Evolutionary conservation across 345 rosid genomes (phyloP), one percentile per base, ranked within the genome.

Genomic region (Ailanthus altissimus): DNA sequence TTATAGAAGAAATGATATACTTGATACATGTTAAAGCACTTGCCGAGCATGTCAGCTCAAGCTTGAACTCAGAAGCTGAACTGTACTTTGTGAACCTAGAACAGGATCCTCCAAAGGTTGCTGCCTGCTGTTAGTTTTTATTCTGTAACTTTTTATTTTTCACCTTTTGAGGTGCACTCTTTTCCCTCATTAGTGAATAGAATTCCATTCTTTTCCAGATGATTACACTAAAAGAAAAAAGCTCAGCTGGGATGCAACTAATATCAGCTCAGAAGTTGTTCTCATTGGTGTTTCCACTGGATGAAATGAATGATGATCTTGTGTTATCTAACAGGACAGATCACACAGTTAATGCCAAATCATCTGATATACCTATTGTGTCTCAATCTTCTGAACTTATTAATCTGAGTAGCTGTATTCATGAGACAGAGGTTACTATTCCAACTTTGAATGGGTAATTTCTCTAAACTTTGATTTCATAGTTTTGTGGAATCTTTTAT

Each of bases 41-140:
- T 13, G 87, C 91, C 1, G 81, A 90, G 82, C 83, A 84, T 80
- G 93, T 84, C 16, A 81, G 67, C 9, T 84, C 86, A 57, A 90
- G 94, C 86, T 83, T 95, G 85, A 84, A 69, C 76, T 83, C 82
- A 54, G 88, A 91, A 73, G 82, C 82, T 4, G 86, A 79, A 59
- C 74, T 90, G 74, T 79, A 82, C 75, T 89, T 92, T 15, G 88
- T 95, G 70, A 87, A 93, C 81, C 83, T 93, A 69, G 98, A 92
- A 77, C 88, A 89, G 70, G 98, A 95, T 84, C 99, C 99, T 83
- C 97, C 93, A 61, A 82, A 90, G 96, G 99, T 95, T 84, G 57
- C 28, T 42, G n/a, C 61, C 64, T 59, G 36, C 57, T 18, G 16
- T 45, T 49, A 26, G 45, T 40, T 68, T 78, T 32, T 63, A 15